Evolutionary conservation across 1,284 basidiomycete genomes (phyloP), one percentile per base, ranked within the genome.

Genomic region (Phellopilus nigrolimitatus): DNA sequence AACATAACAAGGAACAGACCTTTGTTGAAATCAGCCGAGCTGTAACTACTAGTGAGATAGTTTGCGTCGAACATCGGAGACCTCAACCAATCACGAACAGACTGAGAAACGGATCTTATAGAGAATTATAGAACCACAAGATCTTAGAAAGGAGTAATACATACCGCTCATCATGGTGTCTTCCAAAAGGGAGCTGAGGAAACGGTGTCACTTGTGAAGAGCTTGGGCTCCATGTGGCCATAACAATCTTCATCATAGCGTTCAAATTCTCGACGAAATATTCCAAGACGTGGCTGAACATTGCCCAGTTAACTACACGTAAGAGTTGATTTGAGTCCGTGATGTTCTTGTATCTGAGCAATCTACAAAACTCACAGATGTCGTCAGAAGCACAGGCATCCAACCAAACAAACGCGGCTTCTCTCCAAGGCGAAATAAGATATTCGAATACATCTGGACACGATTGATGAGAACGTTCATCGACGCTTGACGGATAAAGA

Each of bases 261-360:
- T 74, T 74, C 33, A 79, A 60, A n/a, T 78, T 56, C 1, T 57
- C 59, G 12, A 73, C 59, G 7, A 68, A 65, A 4, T 67, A 63
- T 51, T 74, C 69, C 1, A 82, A 57, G 2, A 82, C 61, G 50
- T 72, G 70, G 34, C 68, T 71, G 55, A 79, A 82, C 9, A 82
- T 66, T 22, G 61, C 61, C 83, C 84, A 85, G 56, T 83, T 69
- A 57, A 82, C 83, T 84, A 51, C 33, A 13, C 12, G 15, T 41
- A 41, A 15, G 47, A 9, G n/a, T 8, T 15, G 27, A 49, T 58
- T 34, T 60, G 46, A 3, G 37, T 51, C 19, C 8, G 17, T 36
- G 2, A 37, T 15, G 10, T 40, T 19, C 12, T 22, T 4, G 15
- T 38, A 30, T 41, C 30, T 8, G 17, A 50, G 2, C 19, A 7